Evolutionary conservation across 495 filamentous ascomycete species (phyloP).

Genomic region (Chaetomium tenue): DNA sequence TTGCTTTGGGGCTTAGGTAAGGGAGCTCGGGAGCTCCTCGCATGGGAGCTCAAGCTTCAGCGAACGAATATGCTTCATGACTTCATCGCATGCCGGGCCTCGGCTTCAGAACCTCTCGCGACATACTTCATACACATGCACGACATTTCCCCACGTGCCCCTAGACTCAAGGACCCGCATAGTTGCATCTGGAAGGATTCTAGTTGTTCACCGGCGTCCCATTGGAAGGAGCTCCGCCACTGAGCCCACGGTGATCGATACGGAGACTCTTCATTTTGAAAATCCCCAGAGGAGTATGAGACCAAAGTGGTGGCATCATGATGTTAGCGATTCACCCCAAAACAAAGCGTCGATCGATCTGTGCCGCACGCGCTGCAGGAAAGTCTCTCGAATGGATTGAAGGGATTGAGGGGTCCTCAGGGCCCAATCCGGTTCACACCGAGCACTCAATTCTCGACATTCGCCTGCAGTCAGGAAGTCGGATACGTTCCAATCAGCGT

Average conservation of each 20-base stretch:
- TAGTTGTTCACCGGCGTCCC: not conserved
- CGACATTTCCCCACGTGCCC: not conserved
- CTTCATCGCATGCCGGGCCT: slow-evolving; percentile 1
- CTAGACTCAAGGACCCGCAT: not conserved
- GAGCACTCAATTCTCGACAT: not conserved
- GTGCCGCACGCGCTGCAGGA: slow-evolving; percentile 1
- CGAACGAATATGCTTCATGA: not conserved
- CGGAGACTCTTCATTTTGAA: not conserved
- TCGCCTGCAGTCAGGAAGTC: not conserved
- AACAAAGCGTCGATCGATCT: not conserved
- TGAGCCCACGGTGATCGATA: not conserved
- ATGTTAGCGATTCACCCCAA: not conserved
- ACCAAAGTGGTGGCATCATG: not conserved
- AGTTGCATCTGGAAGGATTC: slow-evolving; percentile 9
- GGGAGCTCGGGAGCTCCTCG: not conserved
- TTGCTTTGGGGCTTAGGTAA: not conserved
- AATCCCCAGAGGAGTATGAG: not conserved
- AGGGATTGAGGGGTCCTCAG: not conserved
- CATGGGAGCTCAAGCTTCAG: not conserved
- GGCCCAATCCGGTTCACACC: not conserved
- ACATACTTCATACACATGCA: not conserved
- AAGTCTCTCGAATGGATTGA: not conserved
- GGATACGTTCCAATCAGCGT: slow-evolving; percentile 15
- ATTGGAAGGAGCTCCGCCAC: not conserved
- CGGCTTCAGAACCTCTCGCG: slow-evolving; percentile 1